Percentiles rank a stretch among this genome's conserved stretches.
Conservation (phyloP, 2,329 filamentous ascomycete genomes). For the Chalaropsis ovoidea region DNA sequence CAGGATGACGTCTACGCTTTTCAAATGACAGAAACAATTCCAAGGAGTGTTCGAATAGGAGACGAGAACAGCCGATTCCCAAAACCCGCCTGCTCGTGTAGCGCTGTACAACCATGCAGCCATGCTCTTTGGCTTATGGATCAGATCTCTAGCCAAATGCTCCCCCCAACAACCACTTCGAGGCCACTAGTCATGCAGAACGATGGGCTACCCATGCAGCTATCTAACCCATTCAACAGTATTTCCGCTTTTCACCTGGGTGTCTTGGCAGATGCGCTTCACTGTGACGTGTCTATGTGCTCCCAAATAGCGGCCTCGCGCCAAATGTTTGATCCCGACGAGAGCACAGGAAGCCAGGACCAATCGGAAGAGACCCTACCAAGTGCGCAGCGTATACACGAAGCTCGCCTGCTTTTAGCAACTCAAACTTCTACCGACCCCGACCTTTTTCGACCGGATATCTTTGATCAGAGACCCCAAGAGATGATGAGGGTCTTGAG, state of each 20-base stretch:
- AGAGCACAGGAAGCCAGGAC: no score
- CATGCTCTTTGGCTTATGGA: constrained; percentile 49
- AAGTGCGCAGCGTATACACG: constrained; percentile 35
- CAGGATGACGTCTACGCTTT: constrained; percentile 45
- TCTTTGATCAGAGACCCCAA: constrained; percentile 33
- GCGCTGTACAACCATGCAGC: constrained; percentile 36
- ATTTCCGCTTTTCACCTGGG: constrained; percentile 45
- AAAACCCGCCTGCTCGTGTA: constrained; percentile 41
- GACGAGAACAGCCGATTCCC: constrained; percentile 35
- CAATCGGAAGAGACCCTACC: constrained; percentile 14
- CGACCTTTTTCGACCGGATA: constrained; percentile 40
- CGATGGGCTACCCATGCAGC: constrained; percentile 38
- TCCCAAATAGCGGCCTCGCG: constrained; percentile 23
- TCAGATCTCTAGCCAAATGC: constrained; percentile 40
- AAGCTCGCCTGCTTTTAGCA: constrained; percentile 44
- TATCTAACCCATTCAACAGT: constrained; percentile 40
- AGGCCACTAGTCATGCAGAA: constrained; percentile 37
- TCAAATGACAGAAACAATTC: constrained; percentile 46
- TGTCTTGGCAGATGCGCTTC: constrained; percentile 43
- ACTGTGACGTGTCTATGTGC: constrained; percentile 36
- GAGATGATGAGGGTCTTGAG: constrained; percentile 31
- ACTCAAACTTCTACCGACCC: constrained; percentile 35
- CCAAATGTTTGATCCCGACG: no score
- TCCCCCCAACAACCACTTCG: constrained; percentile 31
- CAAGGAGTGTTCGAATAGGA: constrained; percentile 43